phyloP scores from a whole-genome alignment of 352 stramenopile species.

The Pythium folliculosum region DNA sequence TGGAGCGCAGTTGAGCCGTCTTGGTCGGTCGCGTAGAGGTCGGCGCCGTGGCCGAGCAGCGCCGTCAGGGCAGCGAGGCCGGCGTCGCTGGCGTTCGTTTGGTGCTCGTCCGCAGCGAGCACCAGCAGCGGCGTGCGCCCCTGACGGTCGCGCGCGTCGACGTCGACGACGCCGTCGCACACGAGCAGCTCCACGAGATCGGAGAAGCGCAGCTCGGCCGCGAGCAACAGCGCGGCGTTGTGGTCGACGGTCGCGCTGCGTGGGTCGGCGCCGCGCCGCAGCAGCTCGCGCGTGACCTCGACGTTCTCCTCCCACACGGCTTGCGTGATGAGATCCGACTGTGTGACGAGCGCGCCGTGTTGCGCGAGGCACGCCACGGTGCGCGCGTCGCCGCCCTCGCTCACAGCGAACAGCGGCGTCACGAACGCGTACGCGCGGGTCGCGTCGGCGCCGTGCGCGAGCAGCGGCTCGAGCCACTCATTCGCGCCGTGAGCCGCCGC shows the following conservation, averaged over 20 bases:
- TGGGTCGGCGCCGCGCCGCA: slow-evolving; percentile 2
- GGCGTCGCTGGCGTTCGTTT: not conserved
- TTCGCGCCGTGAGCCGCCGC: not conserved
- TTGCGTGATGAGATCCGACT: not conserved
- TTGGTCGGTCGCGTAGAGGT: not conserved
- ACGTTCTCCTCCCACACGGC: not conserved
- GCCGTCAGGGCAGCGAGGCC: not conserved
- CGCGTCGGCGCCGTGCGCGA: slow-evolving; percentile 14
- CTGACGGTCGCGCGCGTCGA: not conserved
- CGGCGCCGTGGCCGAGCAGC: not conserved
- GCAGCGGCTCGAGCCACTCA: not conserved
- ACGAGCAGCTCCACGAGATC: slow-evolving; percentile 2
- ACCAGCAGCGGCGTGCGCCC: not conserved
- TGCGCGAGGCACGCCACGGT: not conserved
- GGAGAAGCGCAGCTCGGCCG: not conserved
- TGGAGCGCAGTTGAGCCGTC: slow-evolving; percentile 6
- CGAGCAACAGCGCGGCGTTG: not conserved
- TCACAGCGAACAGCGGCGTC: slow-evolving; percentile 2
- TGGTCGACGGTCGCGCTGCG: not conserved
- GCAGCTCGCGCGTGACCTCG: slow-evolving; percentile 2
- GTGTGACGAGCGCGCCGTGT: slow-evolving; percentile 1
- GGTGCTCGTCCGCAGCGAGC: not conserved
- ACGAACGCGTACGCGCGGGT: slow-evolving; percentile 4
- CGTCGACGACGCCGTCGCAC: slow-evolving; percentile 1
- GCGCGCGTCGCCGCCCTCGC: not conserved